phyloP scores from a whole-genome alignment of 2,329 filamentous ascomycete species.

The Ceratocystis variospora region DNA sequence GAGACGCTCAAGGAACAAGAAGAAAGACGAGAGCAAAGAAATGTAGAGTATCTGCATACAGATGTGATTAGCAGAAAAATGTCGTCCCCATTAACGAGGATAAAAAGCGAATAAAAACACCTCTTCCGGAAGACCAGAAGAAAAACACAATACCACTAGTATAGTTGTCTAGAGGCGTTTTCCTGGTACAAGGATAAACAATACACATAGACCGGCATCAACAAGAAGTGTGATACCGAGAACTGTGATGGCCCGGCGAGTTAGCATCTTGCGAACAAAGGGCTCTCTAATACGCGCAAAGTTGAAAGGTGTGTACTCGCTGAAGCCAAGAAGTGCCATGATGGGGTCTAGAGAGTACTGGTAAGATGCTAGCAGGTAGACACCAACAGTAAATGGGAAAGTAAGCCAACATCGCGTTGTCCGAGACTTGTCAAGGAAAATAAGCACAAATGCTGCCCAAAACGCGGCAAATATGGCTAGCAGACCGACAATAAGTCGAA shows the following conservation, averaged over 20 bases:
- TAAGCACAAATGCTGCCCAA: conserved; percentile 86
- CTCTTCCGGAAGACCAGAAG: not conserved
- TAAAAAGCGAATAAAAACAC: not conserved
- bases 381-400: conserved; percentile 78
- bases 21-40: not conserved
- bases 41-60: not conserved
- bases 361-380: conserved; percentile 80
- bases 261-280: conserved; percentile 74
- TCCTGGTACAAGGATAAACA: conserved; percentile 93
- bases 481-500: conserved; percentile 73
- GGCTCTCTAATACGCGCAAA: conserved; percentile 81
- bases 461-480: conserved; percentile 80
- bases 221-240: conserved; percentile 60
- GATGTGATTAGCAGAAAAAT: not conserved
- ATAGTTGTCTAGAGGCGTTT: conserved; percentile 49
- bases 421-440: conserved; percentile 70
- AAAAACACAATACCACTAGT: not conserved
- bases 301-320: conserved; percentile 92
- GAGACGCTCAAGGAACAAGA: not conserved
- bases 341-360: conserved; percentile 92
- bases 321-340: conserved; percentile 75
- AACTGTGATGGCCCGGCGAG: conserved; percentile 71
- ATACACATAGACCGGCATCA: conserved; percentile 66
- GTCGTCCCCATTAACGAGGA: not conserved
- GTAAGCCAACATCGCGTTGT: conserved; percentile 73